Conservation (phyloP, 306 rosid genomes). For the Vicia sativa region DNA sequence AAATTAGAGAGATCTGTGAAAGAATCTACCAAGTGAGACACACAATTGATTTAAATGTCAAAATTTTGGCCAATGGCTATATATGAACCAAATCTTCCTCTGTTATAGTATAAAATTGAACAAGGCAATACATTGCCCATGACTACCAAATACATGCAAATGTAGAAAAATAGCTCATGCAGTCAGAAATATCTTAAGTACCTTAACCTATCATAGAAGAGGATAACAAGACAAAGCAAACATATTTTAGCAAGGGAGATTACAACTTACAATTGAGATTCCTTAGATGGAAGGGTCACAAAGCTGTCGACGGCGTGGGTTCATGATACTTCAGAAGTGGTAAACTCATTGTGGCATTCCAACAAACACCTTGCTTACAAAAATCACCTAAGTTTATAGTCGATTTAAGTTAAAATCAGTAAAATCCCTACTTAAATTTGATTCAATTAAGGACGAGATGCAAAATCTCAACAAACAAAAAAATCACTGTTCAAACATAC, state of each 20-base stretch:
- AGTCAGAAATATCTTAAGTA: conserved; percentile 41
- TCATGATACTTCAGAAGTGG: too few relatives aligned
- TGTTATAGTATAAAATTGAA: conserved; percentile 88
- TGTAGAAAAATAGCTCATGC: conserved; percentile 36
- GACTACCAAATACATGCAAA: conserved; percentile 96
- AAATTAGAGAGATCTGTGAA: too few relatives aligned
- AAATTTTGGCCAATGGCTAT: conserved; percentile 91
- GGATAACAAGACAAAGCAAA: conserved; percentile 28
- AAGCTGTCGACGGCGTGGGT: too few relatives aligned
- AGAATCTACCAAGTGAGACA: conserved; percentile 50
- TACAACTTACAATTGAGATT: too few relatives aligned
- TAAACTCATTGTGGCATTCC: too few relatives aligned
- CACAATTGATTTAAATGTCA: conserved; percentile 94
- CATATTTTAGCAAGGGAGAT: too few relatives aligned
- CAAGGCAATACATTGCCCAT: conserved; percentile 98
- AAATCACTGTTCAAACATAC: conserved; percentile 52
- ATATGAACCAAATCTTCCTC: conserved; percentile 89
- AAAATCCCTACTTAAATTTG: too few relatives aligned
- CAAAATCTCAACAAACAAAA: conserved; percentile 33
- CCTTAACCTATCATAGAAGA: conserved; percentile 22
- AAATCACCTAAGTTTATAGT: too few relatives aligned
- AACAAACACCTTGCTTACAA: too few relatives aligned
- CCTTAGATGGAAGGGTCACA: too few relatives aligned
- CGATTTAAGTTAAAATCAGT: too few relatives aligned
- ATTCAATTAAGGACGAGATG: conserved; percentile 32